A percentile compares a stretch with the other conserved stretches of the same genome.
Conservation (phyloP, 2,329 filamentous ascomycete species). For the Raffaelea albimanens region DNA sequence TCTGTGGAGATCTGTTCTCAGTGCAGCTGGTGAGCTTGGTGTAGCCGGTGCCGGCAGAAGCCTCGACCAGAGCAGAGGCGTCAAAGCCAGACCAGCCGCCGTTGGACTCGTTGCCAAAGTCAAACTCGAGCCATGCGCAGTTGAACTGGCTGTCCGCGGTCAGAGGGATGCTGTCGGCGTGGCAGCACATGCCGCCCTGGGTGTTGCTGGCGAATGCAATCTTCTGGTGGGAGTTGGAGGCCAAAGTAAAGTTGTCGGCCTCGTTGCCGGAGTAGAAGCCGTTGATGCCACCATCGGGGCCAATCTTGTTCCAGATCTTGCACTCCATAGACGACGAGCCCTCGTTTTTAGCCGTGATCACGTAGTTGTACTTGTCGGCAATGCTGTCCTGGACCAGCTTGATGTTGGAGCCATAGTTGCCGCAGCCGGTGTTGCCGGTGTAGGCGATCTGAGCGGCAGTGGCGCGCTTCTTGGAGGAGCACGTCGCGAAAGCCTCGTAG, state of each 20-base stretch:
- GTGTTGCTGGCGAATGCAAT: slow-evolving; percentile 36
- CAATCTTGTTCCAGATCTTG: slow-evolving; percentile 44
- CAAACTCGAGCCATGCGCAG: slow-evolving; percentile 40
- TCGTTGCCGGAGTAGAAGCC: slow-evolving; percentile 34
- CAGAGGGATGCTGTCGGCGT: slow-evolving; percentile 20
- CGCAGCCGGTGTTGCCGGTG: slow-evolving; percentile 35
- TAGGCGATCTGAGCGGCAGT: slow-evolving; percentile 35
- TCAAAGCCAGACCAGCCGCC: slow-evolving; percentile 40
- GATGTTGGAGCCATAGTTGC: slow-evolving; percentile 41
- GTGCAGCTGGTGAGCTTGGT: slow-evolving; percentile 30
- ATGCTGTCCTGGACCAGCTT: slow-evolving; percentile 29
- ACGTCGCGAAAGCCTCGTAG: slow-evolving; percentile 24
- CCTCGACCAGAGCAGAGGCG: slow-evolving; percentile 37
- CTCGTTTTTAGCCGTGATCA: slow-evolving; percentile 28
- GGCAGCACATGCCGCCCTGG: slow-evolving; percentile 39
- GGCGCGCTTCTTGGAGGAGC: slow-evolving; percentile 29
- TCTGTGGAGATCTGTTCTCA: slow-evolving; percentile 11
- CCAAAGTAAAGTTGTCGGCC: slow-evolving; percentile 31
- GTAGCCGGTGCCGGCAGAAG: slow-evolving; percentile 24
- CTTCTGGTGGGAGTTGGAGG: slow-evolving; percentile 25
- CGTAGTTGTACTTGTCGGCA: slow-evolving; percentile 33
- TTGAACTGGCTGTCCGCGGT: slow-evolving; percentile 31
- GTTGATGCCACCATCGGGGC: slow-evolving; percentile 30
- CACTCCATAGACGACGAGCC: slow-evolving; percentile 23
- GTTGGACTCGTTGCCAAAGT: slow-evolving; percentile 36